A percentile compares a stretch with the other conserved stretches of the same genome.
Conservation (phyloP, 306 rosid genomes). For the Leucaena leucocephala region DNA sequence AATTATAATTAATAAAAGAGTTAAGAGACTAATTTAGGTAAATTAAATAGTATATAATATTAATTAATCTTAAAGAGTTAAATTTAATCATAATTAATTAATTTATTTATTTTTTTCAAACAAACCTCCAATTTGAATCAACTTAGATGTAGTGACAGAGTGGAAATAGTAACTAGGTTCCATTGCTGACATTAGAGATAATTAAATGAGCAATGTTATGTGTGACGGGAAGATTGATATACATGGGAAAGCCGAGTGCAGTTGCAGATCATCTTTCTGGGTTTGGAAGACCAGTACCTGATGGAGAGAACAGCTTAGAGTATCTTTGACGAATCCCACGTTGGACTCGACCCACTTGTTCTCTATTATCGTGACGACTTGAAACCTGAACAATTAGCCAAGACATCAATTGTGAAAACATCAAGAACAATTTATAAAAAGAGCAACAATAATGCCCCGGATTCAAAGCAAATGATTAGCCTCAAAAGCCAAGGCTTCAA, state of each 20-base stretch:
- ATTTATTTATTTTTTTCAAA: too few relatives aligned
- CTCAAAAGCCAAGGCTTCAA: conserved; percentile 66
- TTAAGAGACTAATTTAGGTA: too few relatives aligned
- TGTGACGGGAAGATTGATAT: conserved; percentile 67
- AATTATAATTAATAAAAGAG: too few relatives aligned
- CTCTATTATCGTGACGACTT: conserved; percentile 63
- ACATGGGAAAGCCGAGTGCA: conserved; percentile 70
- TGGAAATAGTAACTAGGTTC: too few relatives aligned
- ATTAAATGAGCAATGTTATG: background rate
- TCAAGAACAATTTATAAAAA: conserved; percentile 50
- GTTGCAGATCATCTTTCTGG: conserved; percentile 58
- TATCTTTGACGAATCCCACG: conserved; percentile 82
- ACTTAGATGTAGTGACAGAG: too few relatives aligned
- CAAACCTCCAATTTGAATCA: too few relatives aligned
- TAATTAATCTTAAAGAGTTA: too few relatives aligned
- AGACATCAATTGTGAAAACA: conserved; percentile 51
- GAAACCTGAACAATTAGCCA: conserved; percentile 62
- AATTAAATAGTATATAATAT: too few relatives aligned
- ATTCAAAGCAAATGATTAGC: conserved; percentile 60
- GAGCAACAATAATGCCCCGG: conserved; percentile 10
- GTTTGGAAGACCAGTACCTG: conserved; percentile 88
- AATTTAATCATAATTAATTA: too few relatives aligned
- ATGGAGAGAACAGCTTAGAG: conserved; percentile 72
- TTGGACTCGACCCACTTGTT: conserved; percentile 83
- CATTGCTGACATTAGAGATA: background rate